Evolutionary conservation across 768 basidiomycete genomes (phyloP).

Genomic region (Tulasnella sp.): DNA sequence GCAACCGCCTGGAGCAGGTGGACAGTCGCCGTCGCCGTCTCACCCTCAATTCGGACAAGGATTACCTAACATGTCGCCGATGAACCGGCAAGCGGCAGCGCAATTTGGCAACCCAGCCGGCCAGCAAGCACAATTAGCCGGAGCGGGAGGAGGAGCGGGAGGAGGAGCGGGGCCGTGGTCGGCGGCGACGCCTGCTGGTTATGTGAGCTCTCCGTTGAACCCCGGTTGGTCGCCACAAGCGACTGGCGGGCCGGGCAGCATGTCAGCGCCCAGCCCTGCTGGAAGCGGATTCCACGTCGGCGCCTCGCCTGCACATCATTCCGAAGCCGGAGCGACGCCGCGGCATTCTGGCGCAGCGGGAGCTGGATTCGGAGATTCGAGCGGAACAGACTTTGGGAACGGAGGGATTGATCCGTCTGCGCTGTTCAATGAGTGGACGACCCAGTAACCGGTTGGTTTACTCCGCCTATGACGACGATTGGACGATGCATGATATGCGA

Average conservation of each 20-base stretch:
- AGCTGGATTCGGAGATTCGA: neutral
- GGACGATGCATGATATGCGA: neutral
- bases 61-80: constrained; percentile 7
- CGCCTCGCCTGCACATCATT: constrained; percentile 21
- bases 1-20: constrained; percentile 8
- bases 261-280: constrained; percentile 21
- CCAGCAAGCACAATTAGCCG: neutral
- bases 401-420: constrained; percentile 22
- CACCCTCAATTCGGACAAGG: neutral
- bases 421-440: constrained; percentile 24
- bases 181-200: constrained; percentile 1
- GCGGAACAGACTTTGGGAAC: neutral
- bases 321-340: constrained; percentile 11
- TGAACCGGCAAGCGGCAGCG: constrained; percentile 3
- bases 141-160: neutral
- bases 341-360: constrained; percentile 8
- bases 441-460: neutral
- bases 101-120: neutral
- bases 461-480: neutral
- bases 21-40: constrained; percentile 3
- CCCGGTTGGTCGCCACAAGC: constrained; percentile 19
- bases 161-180: neutral
- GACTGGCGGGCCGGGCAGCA: neutral
- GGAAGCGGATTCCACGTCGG: constrained; percentile 14
- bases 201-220: constrained; percentile 25